Evolutionary conservation across 345 rosid species (phyloP), one percentile per base, ranked within the genome.

Genomic region (Rhodamnia argentea): DNA sequence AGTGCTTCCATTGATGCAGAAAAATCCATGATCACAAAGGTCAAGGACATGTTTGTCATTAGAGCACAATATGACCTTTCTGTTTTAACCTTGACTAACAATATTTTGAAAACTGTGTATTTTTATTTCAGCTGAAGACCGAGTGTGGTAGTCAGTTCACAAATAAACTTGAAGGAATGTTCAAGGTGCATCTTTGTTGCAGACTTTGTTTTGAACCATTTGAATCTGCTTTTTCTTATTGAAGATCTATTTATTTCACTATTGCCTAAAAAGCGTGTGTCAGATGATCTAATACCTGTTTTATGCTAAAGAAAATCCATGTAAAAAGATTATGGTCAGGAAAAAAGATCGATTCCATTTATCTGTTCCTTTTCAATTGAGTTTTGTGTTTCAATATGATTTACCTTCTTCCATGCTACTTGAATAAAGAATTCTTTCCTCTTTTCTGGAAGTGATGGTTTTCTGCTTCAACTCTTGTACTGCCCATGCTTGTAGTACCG

Each of bases 21-120:
- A 93, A 97, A 97, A 89, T 97, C 99, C 85, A 97, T 97, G 99
- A 97, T 97, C 88, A 95, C 99, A 55, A 97, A 97, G 98, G 98
- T 96, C 86, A 47, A 86, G 60, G 53, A 88, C 44, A 60, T 56
- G 13, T 57, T 83, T 82, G 58, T 76, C 85, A 62, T 59, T 70
- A 9, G 13, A 70, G 78, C 47, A 24, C 62, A 26, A 15, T 40
- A 70, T 54, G 47, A 23, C 87, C 29, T 87, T 27, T 57, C 84
- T 53, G 26, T 26, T 70, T 55, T 62, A 44, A 32, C 32, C 24
- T 37, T 37, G 47, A 54, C 53, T n/a, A 58, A 57, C 51, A 88
- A n/a, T 62, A 82, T 55, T 40, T 62, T 94, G 84, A 92, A 84
- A 88, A 84, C 42, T 84, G 83, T 87, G 51, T 86, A 3, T 87